Evolutionary conservation across 1,139 yeast genomes (phyloP).

Genomic region (Zygosaccharomyces sapae): DNA sequence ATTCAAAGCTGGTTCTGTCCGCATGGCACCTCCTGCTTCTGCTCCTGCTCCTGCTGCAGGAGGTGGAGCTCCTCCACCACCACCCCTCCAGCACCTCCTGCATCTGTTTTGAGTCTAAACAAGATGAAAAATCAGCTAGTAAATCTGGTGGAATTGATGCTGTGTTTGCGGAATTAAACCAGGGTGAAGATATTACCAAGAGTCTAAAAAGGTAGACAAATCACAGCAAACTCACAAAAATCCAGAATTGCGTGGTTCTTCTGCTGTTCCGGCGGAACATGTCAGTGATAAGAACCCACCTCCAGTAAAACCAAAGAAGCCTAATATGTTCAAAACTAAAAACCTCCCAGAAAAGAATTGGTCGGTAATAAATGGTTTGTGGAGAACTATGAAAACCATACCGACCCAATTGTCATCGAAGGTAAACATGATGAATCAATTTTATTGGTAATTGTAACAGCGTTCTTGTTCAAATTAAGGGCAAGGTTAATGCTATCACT

Average conservation of each 20-base stretch:
- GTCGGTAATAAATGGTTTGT: conserved; percentile 86
- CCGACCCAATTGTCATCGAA: conserved; percentile 58
- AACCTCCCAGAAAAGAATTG: conserved; percentile 72
- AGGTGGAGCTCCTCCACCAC: conserved; percentile 38
- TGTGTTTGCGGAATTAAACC: conserved; percentile 84
- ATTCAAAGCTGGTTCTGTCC: conserved; percentile 24
- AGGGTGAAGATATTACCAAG: conserved; percentile 79
- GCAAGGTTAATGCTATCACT: conserved; percentile 87
- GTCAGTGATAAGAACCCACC: conserved; percentile 42
- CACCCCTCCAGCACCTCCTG: conserved; percentile 72
- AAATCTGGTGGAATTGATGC: conserved; percentile 67
- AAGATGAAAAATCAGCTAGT: conserved; percentile 32
- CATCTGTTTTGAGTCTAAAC: conserved; percentile 56
- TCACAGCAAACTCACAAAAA: conserved; percentile 94
- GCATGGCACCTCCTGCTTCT: too few species aligned
- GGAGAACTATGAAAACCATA: conserved; percentile 64
- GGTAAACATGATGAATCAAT: conserved; percentile 86
- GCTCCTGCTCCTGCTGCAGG: conserved; percentile 15
- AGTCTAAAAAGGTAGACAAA: conserved; percentile 89
- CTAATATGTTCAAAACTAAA: conserved; percentile 53
- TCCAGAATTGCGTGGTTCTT: conserved; percentile 65
- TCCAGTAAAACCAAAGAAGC: conserved; percentile 64
- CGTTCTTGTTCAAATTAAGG: conserved; percentile 74
- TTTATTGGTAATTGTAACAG: conserved; percentile 79
- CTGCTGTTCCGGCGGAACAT: conserved; percentile 30